Evolutionary conservation across 768 basidiomycete genomes (phyloP), one percentile per base, ranked within the genome.

Genomic region (Boletellus ananiceps): DNA sequence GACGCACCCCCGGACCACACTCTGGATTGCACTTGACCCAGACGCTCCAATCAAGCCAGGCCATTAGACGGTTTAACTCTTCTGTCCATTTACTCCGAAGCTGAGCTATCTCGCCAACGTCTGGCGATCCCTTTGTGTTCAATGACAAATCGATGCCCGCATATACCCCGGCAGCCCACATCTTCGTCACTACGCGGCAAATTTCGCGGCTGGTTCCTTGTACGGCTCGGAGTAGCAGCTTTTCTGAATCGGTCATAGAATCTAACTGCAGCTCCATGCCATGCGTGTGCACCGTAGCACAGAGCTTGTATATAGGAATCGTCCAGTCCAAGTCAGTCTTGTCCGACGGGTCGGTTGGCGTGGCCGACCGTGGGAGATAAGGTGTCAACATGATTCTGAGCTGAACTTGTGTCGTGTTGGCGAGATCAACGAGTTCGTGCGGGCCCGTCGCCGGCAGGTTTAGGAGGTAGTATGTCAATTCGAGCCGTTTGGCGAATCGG

Each of bases 31-130:
- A 80, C 27, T 63, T 74, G 5, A 72, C 59, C 79, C 79, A 81
- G 13, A 66, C 58, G 46, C 66, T 69, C 78, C 79, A 80, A 46
- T 75, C 78, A 1, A 81, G 57, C 79, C 79, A 80, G 0, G 35
- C 38, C 69, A 79, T 75, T 18, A 80, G 51, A 45, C 54, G 34
- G n/a, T 45, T 14, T 23, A 36, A 21, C 9, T 35, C 44, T 23
- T 27, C 34, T 16, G 11, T 4, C 78, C 78, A 80, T 2, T 49
- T 32, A 6, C 13, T 29, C 3, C 62, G 33, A 21, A 70, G 40
- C 5, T 16, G 31, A 2, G 15, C 44, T 14, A 55, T 31, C 25
- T 44, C 31, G 2, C 29, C 32, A 3, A 47, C 5, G 14, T 50
- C 36, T 11, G 11, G 41, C 5, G 19, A 33, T 21, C 42, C 39